A percentile compares a stretch with the other conserved stretches of the same genome.
Evolutionary conservation across 2,329 filamentous ascomycete genomes (phyloP).

Genomic region (Ceratocystis papillata): DNA sequence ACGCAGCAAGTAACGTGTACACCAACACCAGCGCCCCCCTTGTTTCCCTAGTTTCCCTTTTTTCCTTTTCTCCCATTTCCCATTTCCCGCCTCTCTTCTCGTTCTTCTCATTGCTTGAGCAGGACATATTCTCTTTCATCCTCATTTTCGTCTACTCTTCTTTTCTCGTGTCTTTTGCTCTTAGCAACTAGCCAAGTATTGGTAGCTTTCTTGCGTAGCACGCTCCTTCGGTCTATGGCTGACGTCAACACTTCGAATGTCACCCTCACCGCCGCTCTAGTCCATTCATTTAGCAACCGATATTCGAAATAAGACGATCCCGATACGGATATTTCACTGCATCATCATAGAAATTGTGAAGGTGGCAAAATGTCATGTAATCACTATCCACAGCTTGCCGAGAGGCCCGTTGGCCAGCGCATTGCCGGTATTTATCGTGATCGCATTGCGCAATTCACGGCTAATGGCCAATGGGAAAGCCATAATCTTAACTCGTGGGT

Average conservation of each 20-base stretch:
- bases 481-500: constrained; percentile 62
- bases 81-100: not conserved
- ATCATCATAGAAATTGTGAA: not conserved
- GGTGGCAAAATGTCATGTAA: not conserved
- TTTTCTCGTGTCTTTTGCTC: too few relatives aligned
- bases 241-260: not conserved
- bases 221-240: not conserved
- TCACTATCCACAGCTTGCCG: constrained; percentile 42
- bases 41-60: not conserved
- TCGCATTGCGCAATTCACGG: constrained; percentile 71
- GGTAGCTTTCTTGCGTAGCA: too few relatives aligned
- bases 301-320: not conserved
- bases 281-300: not conserved
- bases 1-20: too few relatives aligned
- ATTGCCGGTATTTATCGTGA: constrained; percentile 79
- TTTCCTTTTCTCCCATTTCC: not conserved
- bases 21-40: too few relatives aligned
- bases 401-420: constrained; percentile 57
- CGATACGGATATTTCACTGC: not conserved
- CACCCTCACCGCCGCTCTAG: not conserved
- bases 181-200: too few relatives aligned
- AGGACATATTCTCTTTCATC: too few relatives aligned
- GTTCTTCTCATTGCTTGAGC: not conserved
- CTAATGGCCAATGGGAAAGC: constrained; percentile 63
- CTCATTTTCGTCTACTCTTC: not conserved